phyloP scores from a whole-genome alignment of 192 early-diverging fungal genomes.

The Radiomyces spectabilis region DNA sequence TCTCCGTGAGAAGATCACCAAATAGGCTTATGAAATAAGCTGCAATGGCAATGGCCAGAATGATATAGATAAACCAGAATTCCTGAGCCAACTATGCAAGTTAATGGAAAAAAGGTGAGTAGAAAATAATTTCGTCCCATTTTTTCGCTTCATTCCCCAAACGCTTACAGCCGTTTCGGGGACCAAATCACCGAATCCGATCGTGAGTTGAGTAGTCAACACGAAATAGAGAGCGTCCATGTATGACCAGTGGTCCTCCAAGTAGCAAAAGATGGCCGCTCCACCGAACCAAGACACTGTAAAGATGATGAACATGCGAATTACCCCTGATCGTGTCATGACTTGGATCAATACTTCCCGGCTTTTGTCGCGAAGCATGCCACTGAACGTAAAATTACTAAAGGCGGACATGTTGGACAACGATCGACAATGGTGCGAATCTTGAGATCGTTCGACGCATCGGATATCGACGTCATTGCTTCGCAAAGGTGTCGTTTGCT shows the following conservation, averaged over 20 bases:
- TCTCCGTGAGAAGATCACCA: not conserved
- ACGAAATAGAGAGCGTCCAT: conserved; percentile 3
- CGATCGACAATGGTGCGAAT: not conserved
- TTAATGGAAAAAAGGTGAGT: not conserved
- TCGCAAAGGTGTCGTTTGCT: not conserved
- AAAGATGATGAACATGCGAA: not conserved
- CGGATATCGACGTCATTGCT: not conserved
- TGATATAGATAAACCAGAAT: conserved; percentile 7
- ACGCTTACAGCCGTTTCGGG: conserved; percentile 1
- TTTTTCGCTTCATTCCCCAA: too few relatives aligned
- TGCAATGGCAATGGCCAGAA: not conserved
- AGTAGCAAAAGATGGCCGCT: not conserved
- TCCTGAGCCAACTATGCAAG: conserved; percentile 5
- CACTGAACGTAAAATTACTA: not conserved
- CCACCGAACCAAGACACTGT: not conserved
- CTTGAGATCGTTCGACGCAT: not conserved
- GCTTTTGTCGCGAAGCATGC: not conserved
- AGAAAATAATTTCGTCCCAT: not conserved
- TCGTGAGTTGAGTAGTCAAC: conserved; percentile 1
- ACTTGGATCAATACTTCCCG: not conserved
- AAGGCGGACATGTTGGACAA: not conserved
- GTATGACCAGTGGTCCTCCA: not conserved
- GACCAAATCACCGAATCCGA: conserved; percentile 7
- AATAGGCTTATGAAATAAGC: conserved; percentile 6
- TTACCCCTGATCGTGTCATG: not conserved